Conservation (phyloP, 441 rosid species). For the Metrosideros polymorpha region DNA sequence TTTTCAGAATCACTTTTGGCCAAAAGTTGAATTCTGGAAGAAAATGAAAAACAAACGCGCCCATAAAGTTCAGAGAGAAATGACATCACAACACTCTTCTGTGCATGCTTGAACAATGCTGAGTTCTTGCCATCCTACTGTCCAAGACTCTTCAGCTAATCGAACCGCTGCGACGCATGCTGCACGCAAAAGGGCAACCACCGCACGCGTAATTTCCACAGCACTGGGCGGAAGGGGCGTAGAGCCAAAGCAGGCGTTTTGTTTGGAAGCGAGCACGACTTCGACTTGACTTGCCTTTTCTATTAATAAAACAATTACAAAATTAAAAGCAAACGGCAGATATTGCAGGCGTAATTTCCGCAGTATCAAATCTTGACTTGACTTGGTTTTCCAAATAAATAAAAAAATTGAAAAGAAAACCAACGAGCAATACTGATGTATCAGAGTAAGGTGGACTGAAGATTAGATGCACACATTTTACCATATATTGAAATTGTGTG, state of each 20-base stretch:
- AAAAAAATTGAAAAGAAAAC: not conserved
- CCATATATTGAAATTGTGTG: not conserved
- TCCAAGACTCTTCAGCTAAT: not conserved
- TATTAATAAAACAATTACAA: too few species aligned
- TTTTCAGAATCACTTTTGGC: too few species aligned
- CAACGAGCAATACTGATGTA: not conserved
- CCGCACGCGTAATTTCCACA: not conserved
- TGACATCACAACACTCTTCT: not conserved
- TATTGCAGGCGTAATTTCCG: not conserved
- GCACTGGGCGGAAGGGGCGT: not conserved
- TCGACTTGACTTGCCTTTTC: not conserved
- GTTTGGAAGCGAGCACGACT: fast-evolving
- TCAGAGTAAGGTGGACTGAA: not conserved
- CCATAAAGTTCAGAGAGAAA: not conserved
- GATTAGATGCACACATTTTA: not conserved
- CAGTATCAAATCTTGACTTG: not conserved
- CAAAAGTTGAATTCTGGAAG: too few species aligned
- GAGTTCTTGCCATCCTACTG: not conserved
- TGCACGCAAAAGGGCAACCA: too few species aligned
- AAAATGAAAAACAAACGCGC: too few species aligned
- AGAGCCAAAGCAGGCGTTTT: not conserved
- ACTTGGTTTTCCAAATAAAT: not conserved
- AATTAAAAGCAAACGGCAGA: not conserved
- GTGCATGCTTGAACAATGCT: not conserved
- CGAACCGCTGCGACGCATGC: not conserved